These are phyloP conservation scores for Tolypocladium endophyticum DNA, from an alignment of 2,329 filamentous ascomycete genomes.

Conservation along the genomic window DNA sequence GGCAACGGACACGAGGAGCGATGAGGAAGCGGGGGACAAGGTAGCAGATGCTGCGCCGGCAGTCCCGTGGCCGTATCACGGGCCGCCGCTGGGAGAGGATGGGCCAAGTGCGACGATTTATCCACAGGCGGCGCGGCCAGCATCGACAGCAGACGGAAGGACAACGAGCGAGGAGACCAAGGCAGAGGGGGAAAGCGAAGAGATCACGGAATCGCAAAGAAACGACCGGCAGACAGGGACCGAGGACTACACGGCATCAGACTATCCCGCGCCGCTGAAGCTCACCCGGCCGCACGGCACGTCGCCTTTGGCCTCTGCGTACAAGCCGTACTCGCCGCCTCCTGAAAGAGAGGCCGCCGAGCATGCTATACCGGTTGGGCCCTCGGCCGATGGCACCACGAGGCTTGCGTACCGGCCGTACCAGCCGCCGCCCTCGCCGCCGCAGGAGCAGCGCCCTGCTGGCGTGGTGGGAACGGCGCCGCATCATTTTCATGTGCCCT, in stretches of 20 bases:
- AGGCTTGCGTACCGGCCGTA: slow-evolving; percentile 18
- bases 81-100: slow-evolving; percentile 7
- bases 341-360: background rate
- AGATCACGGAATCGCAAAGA: background rate
- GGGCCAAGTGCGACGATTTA: slow-evolving; percentile 3
- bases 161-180: background rate
- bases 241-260: background rate
- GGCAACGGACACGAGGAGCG: background rate
- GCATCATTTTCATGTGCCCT: slow-evolving; percentile 12
- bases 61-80: slow-evolving; percentile 24
- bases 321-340: slow-evolving; percentile 18
- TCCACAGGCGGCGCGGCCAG: background rate
- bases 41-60: slow-evolving; percentile 7
- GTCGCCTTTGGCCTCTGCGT: slow-evolving; percentile 9
- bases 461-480: slow-evolving; percentile 6
- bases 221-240: background rate
- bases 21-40: background rate
- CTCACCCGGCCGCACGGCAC: slow-evolving; percentile 10
- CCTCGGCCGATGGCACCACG: slow-evolving; percentile 3
- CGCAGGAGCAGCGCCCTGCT: slow-evolving; percentile 4
- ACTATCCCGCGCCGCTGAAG: slow-evolving; percentile 17
- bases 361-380: background rate
- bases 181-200: background rate
- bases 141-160: background rate
- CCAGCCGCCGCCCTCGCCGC: slow-evolving; percentile 11